Evolutionary conservation across 1,284 basidiomycete species (phyloP), one percentile per base, ranked within the genome.

Genomic region (Cutaneotrichosporon cavernicola): DNA sequence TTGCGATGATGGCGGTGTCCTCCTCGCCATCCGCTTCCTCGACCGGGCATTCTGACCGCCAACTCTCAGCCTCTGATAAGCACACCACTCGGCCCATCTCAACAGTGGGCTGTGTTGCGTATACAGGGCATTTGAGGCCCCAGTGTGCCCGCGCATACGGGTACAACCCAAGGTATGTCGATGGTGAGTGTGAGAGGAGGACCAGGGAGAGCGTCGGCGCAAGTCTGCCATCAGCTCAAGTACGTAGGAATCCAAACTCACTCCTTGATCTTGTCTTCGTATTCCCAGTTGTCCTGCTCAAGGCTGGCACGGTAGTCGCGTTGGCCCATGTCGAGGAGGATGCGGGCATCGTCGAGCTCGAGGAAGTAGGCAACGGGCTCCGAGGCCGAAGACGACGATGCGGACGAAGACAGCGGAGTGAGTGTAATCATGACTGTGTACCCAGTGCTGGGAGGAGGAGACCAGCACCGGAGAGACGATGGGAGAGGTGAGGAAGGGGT

Each of bases 41-140:
- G 22, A 62, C 83, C 60, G 89, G 86, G 70, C 90, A 85, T 76
- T 94, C 90, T 51, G 89, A 86, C 52, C 91, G 84, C 64, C 90
- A 85, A 30, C 87, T 87, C 72, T 93, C 90, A 0, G 89, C 84
- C 69, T 95, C 92, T 74, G 95, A 90, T 2, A 89, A 85, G 6
- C 89, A 88, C 32, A 92, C 92, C 56, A 97, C 90, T 38, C 92
- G 86, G 3, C 91, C 96, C 90, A 96, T 97, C 62, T 95, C 93
- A 70, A 97, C 92, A 0, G 97, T 93, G 26, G 97, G 96, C 56
- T 99, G 86, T 0, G 96, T 97, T 0, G 92, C 90, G 78, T 98
- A 99, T n/a, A 93, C 88, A 10, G 93, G 93, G 50, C 94, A 95
- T 59, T 86, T 89, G 47, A 99, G 84, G 21, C 89, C 90, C 87